phyloP scores from a whole-genome alignment of 352 stramenopile genomes.

The Globisporangium takayamanum region DNA sequence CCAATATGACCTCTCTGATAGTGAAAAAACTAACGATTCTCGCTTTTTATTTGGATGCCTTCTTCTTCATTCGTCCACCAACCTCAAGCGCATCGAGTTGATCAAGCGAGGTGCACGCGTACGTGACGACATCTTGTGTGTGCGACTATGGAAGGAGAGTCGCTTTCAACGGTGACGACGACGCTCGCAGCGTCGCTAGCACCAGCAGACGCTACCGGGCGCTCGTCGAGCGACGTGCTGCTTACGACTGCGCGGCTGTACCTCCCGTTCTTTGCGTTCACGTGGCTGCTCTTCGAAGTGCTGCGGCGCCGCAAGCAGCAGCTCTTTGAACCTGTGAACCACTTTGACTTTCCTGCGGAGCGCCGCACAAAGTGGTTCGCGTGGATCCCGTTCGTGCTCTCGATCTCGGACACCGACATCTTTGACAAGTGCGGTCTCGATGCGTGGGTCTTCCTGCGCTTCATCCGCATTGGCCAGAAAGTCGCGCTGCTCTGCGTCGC shows the following conservation, averaged over 20 bases:
- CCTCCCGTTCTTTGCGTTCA: constrained; percentile 49
- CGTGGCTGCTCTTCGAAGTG: constrained; percentile 54
- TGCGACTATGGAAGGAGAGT: constrained; percentile 10
- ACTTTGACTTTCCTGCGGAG: constrained; percentile 27
- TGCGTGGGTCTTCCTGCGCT: constrained; percentile 70
- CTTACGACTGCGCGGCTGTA: constrained; percentile 57
- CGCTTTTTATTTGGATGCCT: too few species aligned
- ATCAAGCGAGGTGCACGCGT: too few species aligned
- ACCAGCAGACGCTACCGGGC: constrained; percentile 16
- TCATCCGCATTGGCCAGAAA: constrained; percentile 63
- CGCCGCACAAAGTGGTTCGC: constrained; percentile 28
- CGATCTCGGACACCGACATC: constrained; percentile 46
- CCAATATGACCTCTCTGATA: too few species aligned
- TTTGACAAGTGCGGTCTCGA: constrained; percentile 59
- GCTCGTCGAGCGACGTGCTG: constrained; percentile 38
- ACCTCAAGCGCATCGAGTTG: too few species aligned
- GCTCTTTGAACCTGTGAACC: constrained; percentile 46
- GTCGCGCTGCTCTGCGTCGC: constrained; percentile 47
- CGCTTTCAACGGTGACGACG: not conserved
- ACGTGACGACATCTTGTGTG: too few species aligned
- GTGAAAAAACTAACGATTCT: too few species aligned
- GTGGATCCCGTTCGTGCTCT: constrained; percentile 64
- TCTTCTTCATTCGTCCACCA: too few species aligned
- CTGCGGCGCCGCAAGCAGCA: constrained; percentile 34
- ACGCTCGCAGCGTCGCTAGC: not conserved